Base-by-base conservation (phyloP, 1,284 basidiomycete species). In the Ganoderma lingzhi region DNA sequence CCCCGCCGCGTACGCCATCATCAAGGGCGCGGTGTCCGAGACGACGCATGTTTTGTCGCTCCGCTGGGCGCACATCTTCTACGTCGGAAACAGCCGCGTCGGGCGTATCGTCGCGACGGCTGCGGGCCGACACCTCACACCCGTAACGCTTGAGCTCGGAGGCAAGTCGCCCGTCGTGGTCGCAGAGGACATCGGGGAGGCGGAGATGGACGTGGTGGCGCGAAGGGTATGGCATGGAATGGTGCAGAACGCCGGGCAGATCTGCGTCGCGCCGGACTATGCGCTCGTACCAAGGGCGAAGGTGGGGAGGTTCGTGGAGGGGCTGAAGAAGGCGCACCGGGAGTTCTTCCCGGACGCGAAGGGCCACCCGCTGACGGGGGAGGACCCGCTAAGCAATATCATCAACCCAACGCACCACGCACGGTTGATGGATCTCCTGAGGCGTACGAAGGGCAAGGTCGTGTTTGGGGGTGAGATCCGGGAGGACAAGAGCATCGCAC, bases 181-280 rank as follows among this genome's bases (percentile, higher is more conserved):
- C 37, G 84, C 87, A 66, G 78, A 84, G 10, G 82, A 84, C 61
- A 82, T 83, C 63, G 67, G 61, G 63, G 68, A 64, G 65, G 71
- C 85, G 42, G 71, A 71, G 37, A 75, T 86, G 71, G 78, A 82
- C 19, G 62, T 84, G 39, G 82, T 83, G 0, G 86, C 84, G 2
- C 80, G 78, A 69, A 81, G 88, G 4, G 80, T 88, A 32, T 80
- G 90, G 39, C 87, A 85, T 80, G 89, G 90, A 59, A 92, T 90
- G 80, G 80, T 84, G 65, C 77, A 87, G 80, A 82, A 89, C 69
- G 82, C 84, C 28, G 85, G 88, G 1, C 86, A 86, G 85, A 84
- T 89, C 15, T 91, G 89, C 79, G 87, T 93, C 45, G 83, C 86
- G 2, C 88, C 89, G 0, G 88, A 94, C 77, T 91, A 91, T 76